Base-by-base conservation (phyloP, 2,329 filamentous ascomycete genomes). In the Pseudonectria foliicola region DNA sequence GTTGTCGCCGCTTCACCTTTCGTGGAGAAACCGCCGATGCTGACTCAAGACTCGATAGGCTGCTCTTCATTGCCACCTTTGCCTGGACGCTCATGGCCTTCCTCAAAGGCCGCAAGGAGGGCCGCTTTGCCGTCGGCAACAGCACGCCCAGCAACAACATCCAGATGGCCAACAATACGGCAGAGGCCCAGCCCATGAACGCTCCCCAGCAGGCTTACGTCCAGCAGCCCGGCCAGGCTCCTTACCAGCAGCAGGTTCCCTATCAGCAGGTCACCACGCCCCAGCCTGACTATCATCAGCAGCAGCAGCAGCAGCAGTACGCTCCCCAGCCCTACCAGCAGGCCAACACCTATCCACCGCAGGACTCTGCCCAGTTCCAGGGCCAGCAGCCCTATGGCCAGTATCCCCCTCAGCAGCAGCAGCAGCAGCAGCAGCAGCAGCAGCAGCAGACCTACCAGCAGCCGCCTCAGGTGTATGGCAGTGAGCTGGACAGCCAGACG, bases 41-140 rank as follows among this genome's bases (percentile, higher is more conserved):
- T 39, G 16, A 24, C 43, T 50, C 31, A 3, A 3, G 27, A 14
- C 1, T 24, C 3, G 6, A n/a, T 25, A 66, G 62, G 54, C 35
- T 67, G 13, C 50, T 65, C 7, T 67, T 63, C 39, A 54, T 64
- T 24, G 56, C 48, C 8, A 55, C 56, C 24, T 60, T 65, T 16
- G 50, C 53, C 35, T 63, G 55, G 54, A 59, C 55, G 21, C 34
- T 63, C 5, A 31, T 61, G 15, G 45, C 50, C 39, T 65, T 59
- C 45, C 33, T 64, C 25, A 40, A 45, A 0, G 59, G 54, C n/a
- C 62, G 62, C 38, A 66, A 62, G 49, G 37, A 60, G 10, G 59
- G 59, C 10, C 57, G 56, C 27, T 62, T 61, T 45, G 43, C 51
- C 8, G 30, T 54, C n/a, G 35, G 39, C 16, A 35, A 34, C 12